Evolutionary conservation across 345 rosid species (phyloP), one percentile per base, ranked within the genome.

Genomic region (Linum lewisii): DNA sequence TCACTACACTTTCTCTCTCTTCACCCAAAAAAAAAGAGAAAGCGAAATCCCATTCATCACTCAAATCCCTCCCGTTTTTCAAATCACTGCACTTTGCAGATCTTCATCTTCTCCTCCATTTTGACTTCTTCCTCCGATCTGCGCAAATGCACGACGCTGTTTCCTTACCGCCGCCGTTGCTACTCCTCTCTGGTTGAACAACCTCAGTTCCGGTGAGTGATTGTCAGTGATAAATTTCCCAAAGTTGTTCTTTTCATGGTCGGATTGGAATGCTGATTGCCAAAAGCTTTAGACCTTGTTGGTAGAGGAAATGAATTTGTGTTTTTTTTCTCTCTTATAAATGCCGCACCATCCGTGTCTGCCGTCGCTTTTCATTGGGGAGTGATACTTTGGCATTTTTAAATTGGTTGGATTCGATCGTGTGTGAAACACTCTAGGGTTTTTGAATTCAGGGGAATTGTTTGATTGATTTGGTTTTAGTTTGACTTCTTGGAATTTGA

Each of bases 201-300:
- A 77, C 72, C 76, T 78, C 58, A 19, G 57, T 5, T 54, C 61
- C 64, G 76, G 87, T 85, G 45, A 61, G 82, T 72, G 18, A 16
- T 24, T 38, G 42, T n/a, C n/a, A 7, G 19, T 6, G 34, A 29
- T 29, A 4, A 0, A 4, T 29, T 29, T 29, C 7, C 34, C 34
- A 5, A 29, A 29, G 34, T 29, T 29, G 7, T 29, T 29, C 7
- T 29, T 29, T 29, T 29, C 7, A 0, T 29, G 34, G 34, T 29
- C 34, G 34, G 34, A 8, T 1, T 29, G 34, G 34, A 29, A 29
- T 29, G 7, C 34, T 29, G 34, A 29, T 4, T 4, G 7, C 34
- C 7, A 29, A 29, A 29, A 3, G 34, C 34, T 29, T 29, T 29
- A 14, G 7, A 57, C 49, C 23, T 60, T 22, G 2, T 13, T 57